A percentile compares a stretch with the other conserved stretches of the same genome.
Evolutionary conservation across 495 filamentous ascomycete genomes (phyloP).

Genomic region (Daldinia concentrica): DNA sequence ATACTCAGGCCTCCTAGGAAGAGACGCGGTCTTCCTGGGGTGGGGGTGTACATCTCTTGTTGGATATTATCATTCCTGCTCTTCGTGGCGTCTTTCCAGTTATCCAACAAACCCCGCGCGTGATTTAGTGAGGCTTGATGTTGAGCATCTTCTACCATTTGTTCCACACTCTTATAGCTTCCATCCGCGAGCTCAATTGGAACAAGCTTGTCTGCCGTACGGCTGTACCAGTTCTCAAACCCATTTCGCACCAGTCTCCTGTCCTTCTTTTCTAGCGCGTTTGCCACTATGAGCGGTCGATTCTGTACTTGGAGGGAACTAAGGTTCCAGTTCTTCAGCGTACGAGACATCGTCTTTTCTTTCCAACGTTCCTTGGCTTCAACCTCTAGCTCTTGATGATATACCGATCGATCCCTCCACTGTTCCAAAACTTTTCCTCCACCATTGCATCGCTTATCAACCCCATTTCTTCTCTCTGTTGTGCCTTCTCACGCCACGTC

Average conservation of each 20-base stretch:
- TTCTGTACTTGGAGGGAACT: conserved; percentile 47
- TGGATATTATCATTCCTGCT: conserved; percentile 10
- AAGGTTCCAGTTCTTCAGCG: conserved; percentile 64
- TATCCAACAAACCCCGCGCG: conserved; percentile 35
- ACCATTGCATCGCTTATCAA: conserved; percentile 44
- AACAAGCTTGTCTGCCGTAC: conserved; percentile 53
- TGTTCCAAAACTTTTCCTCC: conserved; percentile 48
- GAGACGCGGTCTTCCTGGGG: conserved; percentile 44
- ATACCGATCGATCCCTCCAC: conserved; percentile 37
- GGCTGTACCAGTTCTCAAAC: conserved; percentile 68
- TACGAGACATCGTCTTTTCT: conserved; percentile 58
- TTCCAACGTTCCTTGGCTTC: conserved; percentile 43
- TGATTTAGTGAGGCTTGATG: conserved; percentile 35
- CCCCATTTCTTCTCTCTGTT: conserved; percentile 29
- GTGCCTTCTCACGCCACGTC: conserved; percentile 53
- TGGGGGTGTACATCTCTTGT: conserved; percentile 39
- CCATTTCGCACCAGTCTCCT: conserved; percentile 64
- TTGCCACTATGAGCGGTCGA: conserved; percentile 48
- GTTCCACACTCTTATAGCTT: conserved; percentile 38
- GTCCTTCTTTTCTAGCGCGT: conserved; percentile 54
- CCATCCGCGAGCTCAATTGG: conserved; percentile 40
- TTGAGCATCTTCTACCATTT: conserved; percentile 43
- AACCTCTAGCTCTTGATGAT: conserved; percentile 24
- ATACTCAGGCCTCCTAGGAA: conserved; percentile 36
- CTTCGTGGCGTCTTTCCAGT: conserved; percentile 36